Evolutionary conservation across 257 asterid species (phyloP), one percentile per base, ranked within the genome.

Genomic region (Solanum etuberosum): DNA sequence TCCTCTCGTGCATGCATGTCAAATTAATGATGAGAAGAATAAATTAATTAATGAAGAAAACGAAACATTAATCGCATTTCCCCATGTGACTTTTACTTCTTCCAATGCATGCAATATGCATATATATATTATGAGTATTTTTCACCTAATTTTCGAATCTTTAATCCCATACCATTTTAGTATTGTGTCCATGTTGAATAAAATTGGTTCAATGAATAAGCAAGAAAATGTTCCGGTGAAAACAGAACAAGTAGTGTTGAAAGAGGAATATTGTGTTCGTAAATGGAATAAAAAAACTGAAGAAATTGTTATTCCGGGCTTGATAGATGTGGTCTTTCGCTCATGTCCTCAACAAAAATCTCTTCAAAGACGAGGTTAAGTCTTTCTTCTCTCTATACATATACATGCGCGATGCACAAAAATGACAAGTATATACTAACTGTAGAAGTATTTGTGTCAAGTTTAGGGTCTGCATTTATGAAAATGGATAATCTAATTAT

Each of bases 271-370:
- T 72, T 72, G 46, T 72, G 80, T 72, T 34, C 4, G 27, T 72
- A 21, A 7, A 18, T 5, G 46, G 16, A 72, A 72, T 18, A 18
- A 34, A 72, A 72, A 2, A 9, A 34, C 16, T 34, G 16, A 72
- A 72, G 80, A 72, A 72, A 34, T 34, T 34, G 29, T 71, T 71
- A 71, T 34, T 20, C 27, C 43, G 2, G 80, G 78, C 0, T 34
- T 72, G 80, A 34, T 72, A 72, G 80, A 72, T 34, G 48, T 86
- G 94, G 94, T 91, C 95, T 31, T 15, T 91, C 14, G 25, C 84
- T 59, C 91, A 90, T 81, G 74, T 93, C 1, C 84, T 91, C 83
- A 91, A 89, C 87, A 83, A 89, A n/a, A 29, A 88, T 89, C 90
- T 91, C 38, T 90, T 90, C 93, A 90, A 21, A 83, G 46, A 88